phyloP scores from a whole-genome alignment of 2,329 filamentous ascomycete species.

The Aspergillus persii region DNA sequence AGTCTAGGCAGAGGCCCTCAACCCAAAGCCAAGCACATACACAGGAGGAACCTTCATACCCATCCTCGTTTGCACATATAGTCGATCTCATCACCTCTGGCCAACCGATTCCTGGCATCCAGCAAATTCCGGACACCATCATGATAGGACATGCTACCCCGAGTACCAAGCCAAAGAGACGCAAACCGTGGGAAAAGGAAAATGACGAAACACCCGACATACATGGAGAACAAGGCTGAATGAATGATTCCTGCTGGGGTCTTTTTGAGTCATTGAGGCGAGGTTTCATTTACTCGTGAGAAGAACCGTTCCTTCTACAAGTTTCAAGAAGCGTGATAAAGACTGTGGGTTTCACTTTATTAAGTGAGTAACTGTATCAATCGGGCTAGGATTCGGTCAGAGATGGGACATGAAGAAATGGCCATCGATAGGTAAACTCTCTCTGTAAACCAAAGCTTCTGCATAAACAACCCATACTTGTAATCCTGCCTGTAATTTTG shows the following conservation, averaged over 20 bases:
- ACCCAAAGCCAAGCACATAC: slow-evolving; percentile 16
- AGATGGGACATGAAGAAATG: slow-evolving; percentile 9
- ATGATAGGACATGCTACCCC: slow-evolving; percentile 65
- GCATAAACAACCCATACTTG: slow-evolving; percentile 17
- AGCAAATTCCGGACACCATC: slow-evolving; percentile 78
- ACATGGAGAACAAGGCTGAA: background rate
- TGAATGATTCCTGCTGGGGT: background rate
- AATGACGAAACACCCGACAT: slow-evolving; percentile 27
- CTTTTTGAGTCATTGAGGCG: background rate
- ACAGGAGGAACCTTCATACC: slow-evolving; percentile 62
- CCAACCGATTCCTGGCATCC: slow-evolving; percentile 80
- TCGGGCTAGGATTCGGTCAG: slow-evolving; percentile 5
- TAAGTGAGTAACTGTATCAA: background rate
- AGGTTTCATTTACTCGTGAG: background rate
- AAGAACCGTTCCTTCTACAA: background rate
- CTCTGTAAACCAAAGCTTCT: slow-evolving; percentile 18
- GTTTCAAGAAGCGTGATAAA: background rate
- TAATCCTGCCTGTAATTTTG: slow-evolving; percentile 12
- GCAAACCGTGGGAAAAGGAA: slow-evolving; percentile 77
- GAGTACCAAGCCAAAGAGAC: slow-evolving; percentile 52
- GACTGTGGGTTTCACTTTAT: background rate
- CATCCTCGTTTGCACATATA: slow-evolving; percentile 79
- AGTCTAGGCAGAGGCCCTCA: background rate
- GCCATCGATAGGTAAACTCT: background rate
- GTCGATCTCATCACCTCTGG: slow-evolving; percentile 80